Evolutionary conservation across 2,329 filamentous ascomycete species (phyloP).

Genomic region (Monosporascus sp.): DNA sequence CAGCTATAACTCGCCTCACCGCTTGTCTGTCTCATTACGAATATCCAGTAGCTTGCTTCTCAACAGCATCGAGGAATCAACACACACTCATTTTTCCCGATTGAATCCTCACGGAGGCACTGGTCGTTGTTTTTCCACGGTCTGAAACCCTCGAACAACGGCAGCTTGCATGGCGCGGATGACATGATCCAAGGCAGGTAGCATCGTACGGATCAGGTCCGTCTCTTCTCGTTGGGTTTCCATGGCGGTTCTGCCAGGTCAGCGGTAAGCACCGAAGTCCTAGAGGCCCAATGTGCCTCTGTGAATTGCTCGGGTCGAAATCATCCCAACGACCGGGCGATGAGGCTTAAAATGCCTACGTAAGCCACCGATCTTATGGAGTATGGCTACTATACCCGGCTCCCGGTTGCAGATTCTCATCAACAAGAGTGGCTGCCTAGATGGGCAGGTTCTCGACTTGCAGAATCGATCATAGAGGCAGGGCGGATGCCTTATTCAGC

Average conservation of each 20-base stretch:
- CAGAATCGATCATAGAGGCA: not conserved
- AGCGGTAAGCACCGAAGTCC: not conserved
- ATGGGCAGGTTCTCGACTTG: not conserved
- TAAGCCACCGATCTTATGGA: not conserved
- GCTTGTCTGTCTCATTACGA: not conserved
- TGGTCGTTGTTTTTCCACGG: not conserved
- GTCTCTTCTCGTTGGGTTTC: too few relatives aligned
- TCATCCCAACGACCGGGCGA: not conserved
- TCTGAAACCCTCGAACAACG: not conserved
- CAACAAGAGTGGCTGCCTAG: not conserved
- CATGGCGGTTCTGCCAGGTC: not conserved
- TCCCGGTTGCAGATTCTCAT: not conserved
- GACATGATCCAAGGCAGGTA: not conserved
- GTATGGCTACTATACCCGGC: not conserved
- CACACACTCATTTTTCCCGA: not conserved
- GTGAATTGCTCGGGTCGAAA: not conserved
- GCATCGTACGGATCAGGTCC: not conserved
- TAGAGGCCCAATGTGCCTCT: not conserved
- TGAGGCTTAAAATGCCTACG: slow-evolving; percentile 1
- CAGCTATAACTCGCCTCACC: not conserved
- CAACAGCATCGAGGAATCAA: not conserved
- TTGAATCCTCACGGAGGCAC: not conserved
- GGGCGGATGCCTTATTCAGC: not conserved
- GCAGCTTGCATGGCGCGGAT: not conserved
- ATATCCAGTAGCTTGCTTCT: not conserved